Conservation (phyloP, 2,329 filamentous ascomycete genomes). For the Colletotrichum somersetense region DNA sequence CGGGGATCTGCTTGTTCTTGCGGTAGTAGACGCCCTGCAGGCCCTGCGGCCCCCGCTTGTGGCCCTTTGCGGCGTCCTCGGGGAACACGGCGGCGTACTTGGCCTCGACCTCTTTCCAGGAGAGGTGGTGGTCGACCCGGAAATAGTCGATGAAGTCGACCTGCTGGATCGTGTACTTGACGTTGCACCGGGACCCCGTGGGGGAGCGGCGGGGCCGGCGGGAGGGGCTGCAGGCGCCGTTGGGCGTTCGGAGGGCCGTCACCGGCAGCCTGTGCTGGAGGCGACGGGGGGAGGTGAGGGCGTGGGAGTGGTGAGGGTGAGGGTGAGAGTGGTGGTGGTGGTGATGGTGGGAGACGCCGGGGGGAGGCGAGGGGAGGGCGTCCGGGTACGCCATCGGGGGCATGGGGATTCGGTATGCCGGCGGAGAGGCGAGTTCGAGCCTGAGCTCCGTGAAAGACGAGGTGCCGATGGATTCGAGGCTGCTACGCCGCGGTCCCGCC, state of each 20-base stretch:
- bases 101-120: conserved; percentile 43
- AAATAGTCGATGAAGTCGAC: conserved; percentile 44
- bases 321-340: neutral
- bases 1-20: conserved; percentile 44
- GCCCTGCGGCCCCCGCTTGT: conserved; percentile 40
- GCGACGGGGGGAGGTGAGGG: conserved; percentile 33
- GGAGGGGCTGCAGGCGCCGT: conserved; percentile 30
- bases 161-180: conserved; percentile 44
- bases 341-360: conserved; percentile 22
- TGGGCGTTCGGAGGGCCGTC: conserved; percentile 7
- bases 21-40: conserved; percentile 43
- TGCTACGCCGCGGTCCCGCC: conserved; percentile 17
- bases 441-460: conserved; percentile 31
- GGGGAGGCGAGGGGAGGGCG: conserved; percentile 36
- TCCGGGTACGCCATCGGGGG: conserved; percentile 40
- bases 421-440: conserved; percentile 31
- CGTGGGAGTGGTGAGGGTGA: conserved; percentile 3
- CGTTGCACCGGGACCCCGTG: conserved; percentile 42
- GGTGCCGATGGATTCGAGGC: conserved; percentile 32
- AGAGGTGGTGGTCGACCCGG: conserved; percentile 41
- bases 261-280: conserved; percentile 35
- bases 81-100: conserved; percentile 42
- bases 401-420: conserved; percentile 38
- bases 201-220: conserved; percentile 38
- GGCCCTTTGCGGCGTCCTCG: conserved; percentile 39